phyloP scores from a whole-genome alignment of 2,329 filamentous ascomycete species.

The Beauveria sp. region DNA sequence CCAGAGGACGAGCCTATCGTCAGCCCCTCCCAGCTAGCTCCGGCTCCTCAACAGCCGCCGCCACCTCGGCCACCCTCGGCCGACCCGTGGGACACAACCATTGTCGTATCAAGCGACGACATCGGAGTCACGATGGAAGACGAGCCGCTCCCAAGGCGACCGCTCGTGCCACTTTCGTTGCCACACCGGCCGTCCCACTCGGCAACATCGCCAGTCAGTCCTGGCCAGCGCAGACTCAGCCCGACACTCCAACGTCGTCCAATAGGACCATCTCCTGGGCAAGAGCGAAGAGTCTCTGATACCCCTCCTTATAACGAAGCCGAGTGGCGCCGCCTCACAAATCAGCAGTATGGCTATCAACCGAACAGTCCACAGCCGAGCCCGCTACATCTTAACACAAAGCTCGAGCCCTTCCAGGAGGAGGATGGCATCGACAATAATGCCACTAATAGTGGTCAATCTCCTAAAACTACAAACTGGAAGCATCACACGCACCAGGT shows the following conservation, averaged over 20 bases:
- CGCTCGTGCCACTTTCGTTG: conserved; percentile 14
- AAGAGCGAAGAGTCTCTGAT: neutral
- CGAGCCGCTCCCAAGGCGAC: neutral
- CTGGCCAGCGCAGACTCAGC: neutral
- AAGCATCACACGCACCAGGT: conserved; percentile 4
- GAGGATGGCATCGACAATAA: neutral
- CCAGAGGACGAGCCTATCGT: neutral
- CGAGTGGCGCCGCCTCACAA: conserved; percentile 7
- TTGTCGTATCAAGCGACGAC: conserved; percentile 14
- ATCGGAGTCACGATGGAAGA: conserved; percentile 8
- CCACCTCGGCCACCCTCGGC: conserved; percentile 27
- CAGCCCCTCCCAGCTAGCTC: conserved; percentile 5
- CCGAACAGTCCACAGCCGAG: neutral
- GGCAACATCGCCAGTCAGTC: conserved; percentile 5
- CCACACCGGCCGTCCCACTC: conserved; percentile 7
- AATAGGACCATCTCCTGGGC: neutral
- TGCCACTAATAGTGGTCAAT: neutral
- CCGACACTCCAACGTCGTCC: neutral
- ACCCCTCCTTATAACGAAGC: neutral
- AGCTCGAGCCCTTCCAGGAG: neutral
- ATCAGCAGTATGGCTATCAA: neutral
- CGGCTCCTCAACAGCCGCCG: conserved; percentile 11
- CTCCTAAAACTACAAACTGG: neutral
- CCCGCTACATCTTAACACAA: neutral
- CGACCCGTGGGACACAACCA: conserved; percentile 35